Conservation (phyloP, 176 grass and related monocot species). For the Puccinellia tenuiflora region DNA sequence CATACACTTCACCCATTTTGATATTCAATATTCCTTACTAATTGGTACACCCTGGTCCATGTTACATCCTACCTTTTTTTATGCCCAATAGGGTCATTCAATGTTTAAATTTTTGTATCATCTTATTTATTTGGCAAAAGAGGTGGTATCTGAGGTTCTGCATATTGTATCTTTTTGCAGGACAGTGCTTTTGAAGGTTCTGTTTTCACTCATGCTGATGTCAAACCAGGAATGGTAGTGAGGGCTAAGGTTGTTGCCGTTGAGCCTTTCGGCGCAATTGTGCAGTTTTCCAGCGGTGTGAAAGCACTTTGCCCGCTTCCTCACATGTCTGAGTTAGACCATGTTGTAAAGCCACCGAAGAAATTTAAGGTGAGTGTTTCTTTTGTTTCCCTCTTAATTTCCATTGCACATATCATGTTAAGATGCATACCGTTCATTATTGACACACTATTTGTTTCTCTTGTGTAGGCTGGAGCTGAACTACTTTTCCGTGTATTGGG, state of each 20-base stretch:
- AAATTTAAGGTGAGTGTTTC: conserved; percentile 82
- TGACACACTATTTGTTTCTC: conserved; percentile 6
- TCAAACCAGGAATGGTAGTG: conserved; percentile 91
- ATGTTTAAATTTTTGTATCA: neutral
- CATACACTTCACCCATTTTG: neutral
- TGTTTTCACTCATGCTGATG: conserved; percentile 98
- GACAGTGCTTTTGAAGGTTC: conserved; percentile 95
- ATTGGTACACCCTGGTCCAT: neutral
- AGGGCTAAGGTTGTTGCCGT: conserved; percentile 77
- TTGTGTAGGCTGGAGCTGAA: conserved; percentile 75
- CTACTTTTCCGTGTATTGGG: conserved; percentile 85
- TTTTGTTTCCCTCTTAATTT: neutral
- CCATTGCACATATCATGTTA: neutral
- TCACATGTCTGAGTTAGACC: conserved; percentile 89
- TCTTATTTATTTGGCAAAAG: neutral
- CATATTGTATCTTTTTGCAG: conserved; percentile 38
- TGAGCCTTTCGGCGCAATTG: conserved; percentile 65
- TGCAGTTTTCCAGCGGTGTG: conserved; percentile 90
- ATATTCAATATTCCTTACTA: neutral
- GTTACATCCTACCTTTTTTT: neutral
- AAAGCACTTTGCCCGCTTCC: conserved; percentile 91
- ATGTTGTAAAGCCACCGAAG: conserved; percentile 80
- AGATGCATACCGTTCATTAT: conserved; percentile 7
- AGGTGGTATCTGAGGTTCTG: neutral
- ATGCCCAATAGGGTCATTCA: neutral